Evolutionary conservation across 2,329 filamentous ascomycete genomes (phyloP).

Genomic region (Ceratocystis papillata): DNA sequence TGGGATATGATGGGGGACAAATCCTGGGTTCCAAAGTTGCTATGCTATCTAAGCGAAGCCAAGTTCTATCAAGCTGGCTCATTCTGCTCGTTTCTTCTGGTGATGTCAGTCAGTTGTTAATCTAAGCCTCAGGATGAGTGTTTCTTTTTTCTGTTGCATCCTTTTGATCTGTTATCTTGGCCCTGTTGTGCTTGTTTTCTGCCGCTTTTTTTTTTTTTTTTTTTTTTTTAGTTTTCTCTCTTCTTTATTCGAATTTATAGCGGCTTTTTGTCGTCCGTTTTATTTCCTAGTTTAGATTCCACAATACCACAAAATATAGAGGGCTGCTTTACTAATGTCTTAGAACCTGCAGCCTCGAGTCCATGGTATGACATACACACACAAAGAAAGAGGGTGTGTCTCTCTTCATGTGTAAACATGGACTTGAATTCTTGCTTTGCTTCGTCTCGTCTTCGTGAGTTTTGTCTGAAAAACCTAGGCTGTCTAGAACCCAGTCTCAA

Average conservation of each 20-base stretch:
- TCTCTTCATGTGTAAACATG: too few species aligned
- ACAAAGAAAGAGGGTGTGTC: too few species aligned
- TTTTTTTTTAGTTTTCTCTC: neutral
- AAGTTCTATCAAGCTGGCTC: neutral
- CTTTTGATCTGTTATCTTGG: neutral
- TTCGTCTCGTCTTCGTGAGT: too few species aligned
- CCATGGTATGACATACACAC: too few species aligned
- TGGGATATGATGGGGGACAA: too few species aligned
- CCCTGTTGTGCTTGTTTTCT: neutral
- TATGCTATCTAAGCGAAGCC: neutral
- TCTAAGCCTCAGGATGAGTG: slow-evolving; percentile 5
- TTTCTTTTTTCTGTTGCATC: slow-evolving; percentile 4
- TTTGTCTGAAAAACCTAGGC: too few species aligned
- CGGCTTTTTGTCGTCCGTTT: neutral
- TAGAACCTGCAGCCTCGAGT: too few species aligned
- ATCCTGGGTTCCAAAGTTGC: too few species aligned
- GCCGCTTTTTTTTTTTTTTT: neutral
- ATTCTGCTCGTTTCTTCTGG: neutral
- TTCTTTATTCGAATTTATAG: neutral
- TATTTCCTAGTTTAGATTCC: neutral
- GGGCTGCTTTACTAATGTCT: neutral
- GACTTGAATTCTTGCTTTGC: too few species aligned
- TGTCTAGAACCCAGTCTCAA: too few species aligned
- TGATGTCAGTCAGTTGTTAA: slow-evolving; percentile 5
- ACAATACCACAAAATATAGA: neutral